phyloP scores from a whole-genome alignment of 2,329 filamentous ascomycete genomes.

The Ilyonectria mors-panacis region DNA sequence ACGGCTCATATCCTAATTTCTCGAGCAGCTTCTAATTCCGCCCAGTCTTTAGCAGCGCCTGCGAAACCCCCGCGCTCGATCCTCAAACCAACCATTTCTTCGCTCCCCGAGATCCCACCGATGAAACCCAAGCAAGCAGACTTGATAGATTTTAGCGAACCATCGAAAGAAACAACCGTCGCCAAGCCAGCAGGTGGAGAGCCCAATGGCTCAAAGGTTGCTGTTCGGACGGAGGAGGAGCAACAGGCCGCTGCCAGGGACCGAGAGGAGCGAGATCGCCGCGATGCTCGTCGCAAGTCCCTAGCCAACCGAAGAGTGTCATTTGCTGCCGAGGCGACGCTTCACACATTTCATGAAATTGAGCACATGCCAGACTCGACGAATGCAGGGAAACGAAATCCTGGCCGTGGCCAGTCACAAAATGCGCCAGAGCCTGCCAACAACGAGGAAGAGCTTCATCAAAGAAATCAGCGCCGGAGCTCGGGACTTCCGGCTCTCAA shows the following conservation, averaged over 20 bases:
- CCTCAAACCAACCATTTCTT: slow-evolving; percentile 83
- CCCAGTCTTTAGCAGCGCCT: slow-evolving; percentile 70
- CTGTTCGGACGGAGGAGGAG: slow-evolving; percentile 78
- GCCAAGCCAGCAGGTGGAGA: slow-evolving; percentile 43
- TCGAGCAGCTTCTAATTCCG: slow-evolving; percentile 33
- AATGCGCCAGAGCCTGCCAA: slow-evolving; percentile 72
- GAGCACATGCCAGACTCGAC: slow-evolving; percentile 92
- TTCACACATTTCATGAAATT: slow-evolving; percentile 97
- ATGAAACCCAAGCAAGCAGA: slow-evolving; percentile 61
- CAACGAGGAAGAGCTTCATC: slow-evolving; percentile 72
- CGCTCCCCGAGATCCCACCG: slow-evolving; percentile 76
- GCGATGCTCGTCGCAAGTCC: slow-evolving; percentile 93
- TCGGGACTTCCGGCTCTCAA: slow-evolving; percentile 77
- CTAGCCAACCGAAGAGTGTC: slow-evolving; percentile 94
- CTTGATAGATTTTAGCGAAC: slow-evolving; percentile 36
- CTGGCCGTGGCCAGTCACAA: slow-evolving; percentile 51
- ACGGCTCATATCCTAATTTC: slow-evolving; percentile 20
- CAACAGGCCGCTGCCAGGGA: slow-evolving; percentile 79
- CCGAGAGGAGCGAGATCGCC: slow-evolving; percentile 79
- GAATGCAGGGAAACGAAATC: slow-evolving; percentile 82
- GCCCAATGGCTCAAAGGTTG: slow-evolving; percentile 69
- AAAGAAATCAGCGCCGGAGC: slow-evolving; percentile 73
- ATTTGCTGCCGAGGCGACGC: slow-evolving; percentile 95
- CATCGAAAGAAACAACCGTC: slow-evolving; percentile 28
- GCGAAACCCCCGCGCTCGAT: slow-evolving; percentile 76